Evolutionary conservation across 192 early-diverging fungal species (phyloP), one percentile per base, ranked within the genome.

Genomic region (Borealophlyctis nickersoniae): DNA sequence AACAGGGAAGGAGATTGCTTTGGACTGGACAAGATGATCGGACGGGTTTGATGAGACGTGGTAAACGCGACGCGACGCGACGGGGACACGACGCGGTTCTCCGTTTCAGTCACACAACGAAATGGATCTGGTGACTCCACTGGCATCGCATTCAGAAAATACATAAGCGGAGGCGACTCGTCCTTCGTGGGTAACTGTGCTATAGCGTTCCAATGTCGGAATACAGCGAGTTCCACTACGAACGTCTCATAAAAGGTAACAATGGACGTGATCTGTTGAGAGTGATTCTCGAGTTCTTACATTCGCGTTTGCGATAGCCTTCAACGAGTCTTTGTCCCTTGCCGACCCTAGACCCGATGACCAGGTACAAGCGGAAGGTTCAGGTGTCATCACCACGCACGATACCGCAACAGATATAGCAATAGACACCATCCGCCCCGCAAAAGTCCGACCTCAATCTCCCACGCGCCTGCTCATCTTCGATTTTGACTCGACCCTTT

Each of bases 401-500:
- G 39, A 45, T 13, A 45, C 52, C 23, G 52, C 7, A 4, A 7
- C 54, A 56, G 54, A 30, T 19, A 19, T 32, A 31, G 35, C 33
- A 35, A 36, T n/a, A 36, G n/a, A 36, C 30, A 2, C n/a, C 29
- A 4, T 62, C 60, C 45, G 28, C 4, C n/a, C 58, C 58, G 36
- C 49, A 55, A 3, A 45, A 19, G 19, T 45, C 50, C 32, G 7
- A 29, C 65, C 65, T 49, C 65, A 55, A 29, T 31, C 13, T 27
- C 33, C 63, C 29, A 72, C 71, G n/a, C 32, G 54, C 2, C 66
- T 83, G 22, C 49, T 49, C 36, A 57, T 83, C 4, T 76, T 83
- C 58, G 81, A 83, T 56, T 83, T 83, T 74, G 81, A 83, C 63
- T 76, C 73, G 13, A 83, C 81, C 1, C 69, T 83, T 16, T 83